Percentiles rank a stretch among this genome's conserved stretches.
phyloP scores from a whole-genome alignment of 306 rosid genomes.

The Hippophae tibetana region DNA sequence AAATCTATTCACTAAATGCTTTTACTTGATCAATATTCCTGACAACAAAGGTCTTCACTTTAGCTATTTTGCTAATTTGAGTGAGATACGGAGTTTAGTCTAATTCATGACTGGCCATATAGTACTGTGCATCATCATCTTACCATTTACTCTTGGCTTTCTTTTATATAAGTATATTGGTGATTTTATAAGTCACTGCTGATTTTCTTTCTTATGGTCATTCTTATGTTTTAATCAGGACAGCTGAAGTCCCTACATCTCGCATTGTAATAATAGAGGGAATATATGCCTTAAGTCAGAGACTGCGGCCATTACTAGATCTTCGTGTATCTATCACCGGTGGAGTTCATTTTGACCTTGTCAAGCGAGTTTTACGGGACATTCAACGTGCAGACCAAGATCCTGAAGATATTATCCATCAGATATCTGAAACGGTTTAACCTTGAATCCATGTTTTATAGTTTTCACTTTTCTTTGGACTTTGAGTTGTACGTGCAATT shows the following conservation, averaged over 20 bases:
- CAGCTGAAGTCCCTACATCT: conserved; percentile 82
- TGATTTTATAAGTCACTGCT: not conserved
- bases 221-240: conserved; percentile 42
- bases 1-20: conserved; percentile 5
- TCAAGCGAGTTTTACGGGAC: conserved; percentile 93
- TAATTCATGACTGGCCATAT: not conserved
- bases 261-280: conserved; percentile 84
- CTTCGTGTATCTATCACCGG: conserved; percentile 97
- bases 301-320: conserved; percentile 77
- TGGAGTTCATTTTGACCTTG: conserved; percentile 97
- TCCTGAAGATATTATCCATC: conserved; percentile 97
- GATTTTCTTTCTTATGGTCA: not conserved
- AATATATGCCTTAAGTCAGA: conserved; percentile 87
- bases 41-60: conserved; percentile 4
- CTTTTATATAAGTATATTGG: not conserved
- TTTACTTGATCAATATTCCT: conserved; percentile 1
- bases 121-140: not conserved
- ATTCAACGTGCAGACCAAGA: conserved; percentile 97
- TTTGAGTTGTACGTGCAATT: conserved; percentile 8
- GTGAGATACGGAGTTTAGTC: not conserved
- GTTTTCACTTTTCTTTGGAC: conserved; percentile 9
- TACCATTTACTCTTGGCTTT: not conserved
- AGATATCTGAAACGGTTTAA: conserved; percentile 93
- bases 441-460: conserved; percentile 30
- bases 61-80: not conserved